phyloP scores from a whole-genome alignment of 129 eudicot species.

The Rutidosis leptorrhynchoides region DNA sequence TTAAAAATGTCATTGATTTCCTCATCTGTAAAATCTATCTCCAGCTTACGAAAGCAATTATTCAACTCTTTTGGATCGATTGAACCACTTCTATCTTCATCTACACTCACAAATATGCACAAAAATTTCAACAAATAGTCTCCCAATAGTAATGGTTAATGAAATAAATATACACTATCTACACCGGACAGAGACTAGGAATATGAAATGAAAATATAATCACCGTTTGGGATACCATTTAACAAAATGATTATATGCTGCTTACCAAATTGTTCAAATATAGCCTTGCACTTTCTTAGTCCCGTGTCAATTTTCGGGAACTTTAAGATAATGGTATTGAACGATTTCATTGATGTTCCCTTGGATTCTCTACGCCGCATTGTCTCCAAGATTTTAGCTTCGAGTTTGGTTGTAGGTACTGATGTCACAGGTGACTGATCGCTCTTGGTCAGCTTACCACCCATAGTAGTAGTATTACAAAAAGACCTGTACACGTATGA shows the following conservation, averaged over 20 bases:
- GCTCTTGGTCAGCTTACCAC: constrained; percentile 40
- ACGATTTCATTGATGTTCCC: constrained; percentile 72
- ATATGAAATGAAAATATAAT: not conserved
- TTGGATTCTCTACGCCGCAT: constrained; percentile 63
- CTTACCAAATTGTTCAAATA: constrained; percentile 72
- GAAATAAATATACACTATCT: not conserved
- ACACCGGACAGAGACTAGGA: not conserved
- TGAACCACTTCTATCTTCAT: constrained; percentile 74
- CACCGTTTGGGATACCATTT: not conserved
- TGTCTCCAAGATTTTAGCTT: constrained; percentile 66
- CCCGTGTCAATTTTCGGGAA: constrained; percentile 79
- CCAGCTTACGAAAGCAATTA: constrained; percentile 60
- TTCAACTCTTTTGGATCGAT: constrained; percentile 83
- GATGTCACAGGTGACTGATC: constrained; percentile 46
- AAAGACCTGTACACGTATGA: not conserved
- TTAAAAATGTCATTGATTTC: constrained; percentile 61
- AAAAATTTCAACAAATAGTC: not conserved
- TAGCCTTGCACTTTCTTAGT: constrained; percentile 69
- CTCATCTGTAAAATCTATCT: constrained; percentile 60
- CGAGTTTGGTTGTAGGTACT: constrained; percentile 62
- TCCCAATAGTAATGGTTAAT: not conserved
- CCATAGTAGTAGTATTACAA: constrained; percentile 47
- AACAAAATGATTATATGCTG: constrained; percentile 10
- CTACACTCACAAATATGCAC: constrained; percentile 29
- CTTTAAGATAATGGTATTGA: constrained; percentile 65